Base-by-base conservation (phyloP, 78 protist species). In the Dictyostelium purpureum region DNA sequence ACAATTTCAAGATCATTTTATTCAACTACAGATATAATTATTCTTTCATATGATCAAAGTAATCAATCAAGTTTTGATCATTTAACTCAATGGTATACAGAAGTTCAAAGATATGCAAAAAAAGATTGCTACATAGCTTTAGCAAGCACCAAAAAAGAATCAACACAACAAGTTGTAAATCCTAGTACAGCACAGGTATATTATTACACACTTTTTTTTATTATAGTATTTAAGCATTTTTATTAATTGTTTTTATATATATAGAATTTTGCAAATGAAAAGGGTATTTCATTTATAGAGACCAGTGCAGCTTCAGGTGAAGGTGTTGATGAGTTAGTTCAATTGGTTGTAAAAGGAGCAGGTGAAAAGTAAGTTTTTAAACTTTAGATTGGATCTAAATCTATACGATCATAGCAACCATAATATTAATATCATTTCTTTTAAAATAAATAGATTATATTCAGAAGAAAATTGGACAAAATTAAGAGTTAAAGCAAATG, bases 1-100 rank as follows among this genome's bases (percentile, higher is more conserved):
- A 95, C 99, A 24, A 98, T 99, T 82, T 98, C 99, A 26, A 95
- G 98, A 42, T 96, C 99, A 40, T 99, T 98, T 82, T 98, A 98
- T 85, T 73, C 91, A 54, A 85, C 56, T n/a, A 85, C 79, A 26
- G 91, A 85, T 73, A 73, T 73, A 31, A 49, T 85, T n/a, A 85
- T 85, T 59, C 40, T 85, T 6, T 42, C 91, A 35, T 85, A 70
- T 21, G 91, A 85, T 37, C 65, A 78, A 70, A 73, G 56, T 2
- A 73, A 16, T 24, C 37, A 12, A 73, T 19, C 76, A 14, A 33
- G 63, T 18, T 85, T 85, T 56, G 91, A 85, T 10, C 61, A 56
- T n/a, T n/a, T 85, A 40, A 6, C 9, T 14, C 54, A 14, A 33
- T 85, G 91, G 91, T 28, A 45, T 9, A 38, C 26, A 45, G 91